Evolutionary conservation across 2,329 filamentous ascomycete species (phyloP).

Genomic region (Penicillium sp.): DNA sequence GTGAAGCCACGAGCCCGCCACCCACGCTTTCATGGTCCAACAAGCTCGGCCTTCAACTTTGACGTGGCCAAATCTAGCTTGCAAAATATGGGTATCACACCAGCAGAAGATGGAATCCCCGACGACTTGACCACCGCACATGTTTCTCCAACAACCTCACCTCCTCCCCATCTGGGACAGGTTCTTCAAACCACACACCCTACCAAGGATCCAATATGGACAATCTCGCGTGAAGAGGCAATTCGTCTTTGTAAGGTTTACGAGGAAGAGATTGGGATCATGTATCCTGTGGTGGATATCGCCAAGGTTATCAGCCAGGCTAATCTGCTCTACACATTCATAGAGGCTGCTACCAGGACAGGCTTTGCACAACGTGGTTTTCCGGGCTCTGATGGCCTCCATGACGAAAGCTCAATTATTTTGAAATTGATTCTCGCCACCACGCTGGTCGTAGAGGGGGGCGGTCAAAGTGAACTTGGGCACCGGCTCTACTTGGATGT

Average conservation of each 20-base stretch:
- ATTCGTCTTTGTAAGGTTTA: conserved; percentile 74
- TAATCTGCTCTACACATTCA: conserved; percentile 66
- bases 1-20: conserved; percentile 54
- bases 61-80: conserved; percentile 84
- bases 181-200: conserved; percentile 41
- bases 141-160: conserved; percentile 51
- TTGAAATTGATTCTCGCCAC: conserved; percentile 82
- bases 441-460: conserved; percentile 72
- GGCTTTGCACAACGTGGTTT: conserved; percentile 56
- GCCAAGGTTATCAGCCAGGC: conserved; percentile 68
- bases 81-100: conserved; percentile 82
- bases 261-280: conserved; percentile 85
- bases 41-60: conserved; percentile 79
- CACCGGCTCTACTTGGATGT: conserved; percentile 73
- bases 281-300: conserved; percentile 85
- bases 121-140: conserved; percentile 55
- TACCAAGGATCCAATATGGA: conserved; percentile 74
- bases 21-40: conserved; percentile 76
- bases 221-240: conserved; percentile 74
- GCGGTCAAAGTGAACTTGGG: conserved; percentile 74
- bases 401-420: conserved; percentile 64
- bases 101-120: conserved; percentile 59
- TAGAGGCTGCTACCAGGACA: conserved; percentile 63
- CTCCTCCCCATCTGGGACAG: conserved; percentile 36
- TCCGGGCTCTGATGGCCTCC: conserved; percentile 58